Evolutionary conservation across 257 asterid species (phyloP).

Genomic region (Primulina huaijiensis): DNA sequence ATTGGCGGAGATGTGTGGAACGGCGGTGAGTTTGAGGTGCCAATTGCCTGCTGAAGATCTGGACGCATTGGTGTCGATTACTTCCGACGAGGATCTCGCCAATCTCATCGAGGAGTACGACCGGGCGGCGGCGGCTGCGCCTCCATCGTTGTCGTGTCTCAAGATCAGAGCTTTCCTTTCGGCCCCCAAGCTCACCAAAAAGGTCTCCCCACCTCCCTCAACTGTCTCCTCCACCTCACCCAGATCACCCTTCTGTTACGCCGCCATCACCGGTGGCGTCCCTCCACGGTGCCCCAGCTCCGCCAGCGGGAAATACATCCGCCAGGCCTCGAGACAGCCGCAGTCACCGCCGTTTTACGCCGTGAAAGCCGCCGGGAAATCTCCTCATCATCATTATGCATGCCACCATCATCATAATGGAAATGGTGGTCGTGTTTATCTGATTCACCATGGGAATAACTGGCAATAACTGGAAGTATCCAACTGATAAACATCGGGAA

Average conservation of each 20-base stretch:
- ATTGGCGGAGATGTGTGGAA: constrained; percentile 62
- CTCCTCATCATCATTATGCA: constrained; percentile 31
- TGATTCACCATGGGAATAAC: constrained; percentile 45
- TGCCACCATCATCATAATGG: constrained; percentile 15
- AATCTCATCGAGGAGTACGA: constrained; percentile 81
- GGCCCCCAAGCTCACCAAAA: constrained; percentile 44
- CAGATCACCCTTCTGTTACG: constrained; percentile 21
- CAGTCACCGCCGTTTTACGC: not conserved
- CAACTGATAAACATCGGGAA: too few relatives aligned
- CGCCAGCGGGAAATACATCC: constrained; percentile 20
- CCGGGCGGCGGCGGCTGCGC: constrained; percentile 19
- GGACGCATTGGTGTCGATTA: constrained; percentile 73
- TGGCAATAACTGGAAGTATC: too few relatives aligned
- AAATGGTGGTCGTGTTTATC: constrained; percentile 41
- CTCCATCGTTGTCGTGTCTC: constrained; percentile 20
- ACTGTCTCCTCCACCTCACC: constrained; percentile 46
- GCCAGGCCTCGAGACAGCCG: constrained; percentile 38
- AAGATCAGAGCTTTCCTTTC: constrained; percentile 71
- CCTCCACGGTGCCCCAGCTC: constrained; percentile 28
- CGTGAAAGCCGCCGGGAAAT: constrained; percentile 37
- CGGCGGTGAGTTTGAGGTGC: constrained; percentile 58
- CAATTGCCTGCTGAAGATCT: constrained; percentile 74
- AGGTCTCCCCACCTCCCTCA: constrained; percentile 47
- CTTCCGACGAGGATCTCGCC: constrained; percentile 71
- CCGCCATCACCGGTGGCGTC: constrained; percentile 15